Conservation (phyloP, 805 yeast genomes). For the Saccharomycopsis schoenii region DNA sequence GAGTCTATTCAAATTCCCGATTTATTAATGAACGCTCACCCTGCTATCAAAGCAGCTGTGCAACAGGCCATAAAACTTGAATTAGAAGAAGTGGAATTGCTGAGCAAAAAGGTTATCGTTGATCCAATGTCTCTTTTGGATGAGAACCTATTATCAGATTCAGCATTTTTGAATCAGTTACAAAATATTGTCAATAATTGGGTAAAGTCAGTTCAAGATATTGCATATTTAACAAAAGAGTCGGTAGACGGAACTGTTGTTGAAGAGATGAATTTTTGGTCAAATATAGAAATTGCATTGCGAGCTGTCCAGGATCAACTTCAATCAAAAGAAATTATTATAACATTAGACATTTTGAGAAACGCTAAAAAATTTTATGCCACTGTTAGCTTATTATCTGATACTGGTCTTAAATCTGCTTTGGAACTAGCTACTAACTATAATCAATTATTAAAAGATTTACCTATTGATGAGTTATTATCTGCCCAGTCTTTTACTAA, state of each 20-base stretch:
- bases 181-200: slow-evolving; percentile 65
- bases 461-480: slow-evolving; percentile 54
- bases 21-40: slow-evolving; percentile 42
- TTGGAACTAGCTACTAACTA: slow-evolving; percentile 41
- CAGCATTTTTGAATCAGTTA: slow-evolving; percentile 52
- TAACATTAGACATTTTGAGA: slow-evolving; percentile 51
- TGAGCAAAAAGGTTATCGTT: slow-evolving; percentile 4
- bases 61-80: slow-evolving; percentile 23
- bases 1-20: slow-evolving; percentile 64
- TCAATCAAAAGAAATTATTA: slow-evolving; percentile 38
- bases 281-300: slow-evolving; percentile 54
- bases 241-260: slow-evolving; percentile 44
- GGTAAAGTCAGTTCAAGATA: slow-evolving; percentile 52
- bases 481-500: slow-evolving; percentile 36
- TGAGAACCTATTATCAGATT: slow-evolving; percentile 35
- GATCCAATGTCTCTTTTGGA: slow-evolving; percentile 26
- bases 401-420: slow-evolving; percentile 55
- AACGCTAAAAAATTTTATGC: slow-evolving; percentile 73
- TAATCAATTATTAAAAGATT: slow-evolving; percentile 54
- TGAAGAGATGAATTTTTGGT: slow-evolving; percentile 76
- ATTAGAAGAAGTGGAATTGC: slow-evolving; percentile 16
- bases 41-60: slow-evolving; percentile 34
- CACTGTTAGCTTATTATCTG: slow-evolving; percentile 61
- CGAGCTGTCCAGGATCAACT: slow-evolving; percentile 48
- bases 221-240: slow-evolving; percentile 44